Evolutionary conservation across 768 basidiomycete genomes (phyloP).

Genomic region (Podaxis sp.): DNA sequence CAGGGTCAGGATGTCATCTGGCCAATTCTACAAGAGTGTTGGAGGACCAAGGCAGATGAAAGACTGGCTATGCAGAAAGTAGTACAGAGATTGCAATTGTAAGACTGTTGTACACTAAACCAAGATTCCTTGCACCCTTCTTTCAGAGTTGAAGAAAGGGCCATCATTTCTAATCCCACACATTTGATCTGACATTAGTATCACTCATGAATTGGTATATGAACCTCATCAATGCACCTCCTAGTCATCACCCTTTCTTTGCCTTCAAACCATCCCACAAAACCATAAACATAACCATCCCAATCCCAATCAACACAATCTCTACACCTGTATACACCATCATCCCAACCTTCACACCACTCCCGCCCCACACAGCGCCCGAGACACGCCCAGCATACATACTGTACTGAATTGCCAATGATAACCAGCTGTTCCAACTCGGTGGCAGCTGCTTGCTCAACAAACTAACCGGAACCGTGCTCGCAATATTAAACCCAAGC

Average conservation of each 20-base stretch:
- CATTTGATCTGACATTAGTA: neutral
- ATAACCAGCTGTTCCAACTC: constrained; percentile 54
- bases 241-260: constrained; percentile 45
- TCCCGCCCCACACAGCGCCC: constrained; percentile 68
- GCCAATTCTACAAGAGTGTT: no score
- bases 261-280: constrained; percentile 66
- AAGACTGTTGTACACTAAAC: no score
- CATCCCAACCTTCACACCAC: constrained; percentile 63
- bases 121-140: no score
- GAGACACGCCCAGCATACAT: constrained; percentile 63
- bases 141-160: no score
- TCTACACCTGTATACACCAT: constrained; percentile 55
- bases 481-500: constrained; percentile 70
- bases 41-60: no score
- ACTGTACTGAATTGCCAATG: constrained; percentile 66
- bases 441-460: constrained; percentile 68
- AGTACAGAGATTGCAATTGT: no score
- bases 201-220: neutral
- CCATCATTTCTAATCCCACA: neutral
- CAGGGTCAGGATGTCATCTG: no score
- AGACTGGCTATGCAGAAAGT: no score
- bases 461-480: constrained; percentile 63
- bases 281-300: constrained; percentile 48
- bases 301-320: constrained; percentile 58
- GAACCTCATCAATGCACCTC: neutral